Percentiles rank a stretch among this genome's conserved stretches.
Evolutionary conservation across 805 yeast genomes (phyloP).

Genomic region (Schwanniomyces pseudopolymorphus): DNA sequence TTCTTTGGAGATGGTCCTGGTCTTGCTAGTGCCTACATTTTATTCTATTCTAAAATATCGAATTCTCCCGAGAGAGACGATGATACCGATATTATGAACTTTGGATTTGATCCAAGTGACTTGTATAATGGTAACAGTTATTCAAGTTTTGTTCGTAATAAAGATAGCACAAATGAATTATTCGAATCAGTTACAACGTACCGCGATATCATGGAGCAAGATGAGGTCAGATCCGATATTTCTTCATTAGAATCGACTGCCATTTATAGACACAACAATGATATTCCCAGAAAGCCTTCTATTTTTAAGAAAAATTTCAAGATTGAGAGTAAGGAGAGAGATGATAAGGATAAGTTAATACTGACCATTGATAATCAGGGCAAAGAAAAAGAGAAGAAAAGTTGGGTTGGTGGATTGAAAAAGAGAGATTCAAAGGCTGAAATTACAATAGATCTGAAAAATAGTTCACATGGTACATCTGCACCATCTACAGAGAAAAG

Average conservation of each 20-base stretch:
- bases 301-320: conserved; percentile 34
- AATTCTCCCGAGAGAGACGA: conserved; percentile 42
- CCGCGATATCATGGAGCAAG: conserved; percentile 7
- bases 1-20: conserved; percentile 90
- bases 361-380: not conserved
- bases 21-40: conserved; percentile 85
- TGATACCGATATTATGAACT: conserved; percentile 27
- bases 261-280: not conserved
- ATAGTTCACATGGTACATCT: conserved; percentile 3
- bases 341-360: conserved; percentile 4
- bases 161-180: conserved; percentile 9
- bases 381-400: conserved; percentile 31
- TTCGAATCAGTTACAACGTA: conserved; percentile 7
- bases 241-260: conserved; percentile 11
- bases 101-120: conserved; percentile 31
- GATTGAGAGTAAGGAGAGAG: conserved; percentile 14
- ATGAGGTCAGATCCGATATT: conserved; percentile 7
- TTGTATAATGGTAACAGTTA: conserved; percentile 36
- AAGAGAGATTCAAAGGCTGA: conserved; percentile 24
- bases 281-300: conserved; percentile 7
- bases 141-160: conserved; percentile 13
- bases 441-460: not conserved
- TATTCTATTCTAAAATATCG: conserved; percentile 61
- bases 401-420: conserved; percentile 42
- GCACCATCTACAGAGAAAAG: conserved; percentile 14